Evolutionary conservation across 208 protist genomes (phyloP), one percentile per base, ranked within the genome.

Genomic region (Giardia muris): DNA sequence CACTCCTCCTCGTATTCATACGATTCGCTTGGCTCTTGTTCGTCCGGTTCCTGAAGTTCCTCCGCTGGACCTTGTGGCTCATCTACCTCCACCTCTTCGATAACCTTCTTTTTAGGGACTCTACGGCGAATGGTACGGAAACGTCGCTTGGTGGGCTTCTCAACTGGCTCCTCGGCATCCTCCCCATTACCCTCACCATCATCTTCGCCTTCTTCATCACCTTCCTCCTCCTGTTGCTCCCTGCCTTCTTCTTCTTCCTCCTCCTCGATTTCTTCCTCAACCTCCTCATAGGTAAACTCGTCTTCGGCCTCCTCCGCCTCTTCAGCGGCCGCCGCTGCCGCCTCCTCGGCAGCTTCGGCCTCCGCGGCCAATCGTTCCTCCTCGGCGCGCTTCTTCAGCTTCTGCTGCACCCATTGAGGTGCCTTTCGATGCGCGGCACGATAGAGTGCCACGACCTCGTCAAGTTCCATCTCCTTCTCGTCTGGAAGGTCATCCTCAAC

Each of bases 401-500:
- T 90, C 19, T 90, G 30, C 2, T 67, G 43, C 4, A 90, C 44
- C 87, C 87, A 90, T 48, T 48, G 45, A 1, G 87, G 87, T 67
- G 87, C 45, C 87, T 2, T 2, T 47, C 48, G 2, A 22, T 90
- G n/a, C 2, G 87, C 87, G n/a, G 2, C 2, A 67, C 45, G n/a
- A 47, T 90, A 90, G 19, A 90, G 43, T 47, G 0, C 87, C 19
- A 47, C 87, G 2, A 90, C 87, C 45, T 90, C 87, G 42, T 90
- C 1, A 39, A 46, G 87, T 2, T 90, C 87, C n/a, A 90, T 44
- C 45, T 90, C 87, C 43, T 90, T 90, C 45, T 90, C 87, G 48
- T 90, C 45, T 47, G 87, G 87, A 3, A 90, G 44, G 10, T 3
- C 44, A 10, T 90, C 43, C 48, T 90, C 87, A 30, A 47, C n/a